phyloP scores from a whole-genome alignment of 139 green algal genomes.

The Chlamydomonas urium region DNA sequence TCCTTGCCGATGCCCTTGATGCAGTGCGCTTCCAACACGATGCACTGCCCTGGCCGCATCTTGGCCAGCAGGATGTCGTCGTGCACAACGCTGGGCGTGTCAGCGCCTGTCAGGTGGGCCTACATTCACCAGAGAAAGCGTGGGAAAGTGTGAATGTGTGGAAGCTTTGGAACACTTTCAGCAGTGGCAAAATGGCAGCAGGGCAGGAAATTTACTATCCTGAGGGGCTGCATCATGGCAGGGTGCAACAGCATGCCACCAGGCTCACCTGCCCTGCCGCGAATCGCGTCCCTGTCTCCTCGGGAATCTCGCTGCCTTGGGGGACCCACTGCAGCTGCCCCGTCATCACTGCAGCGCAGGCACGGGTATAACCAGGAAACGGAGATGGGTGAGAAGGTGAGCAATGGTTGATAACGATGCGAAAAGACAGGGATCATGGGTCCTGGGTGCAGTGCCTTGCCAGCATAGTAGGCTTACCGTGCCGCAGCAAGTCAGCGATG shows the following conservation, averaged over 20 bases:
- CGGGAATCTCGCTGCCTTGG: slow-evolving; percentile 78
- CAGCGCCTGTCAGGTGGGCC: neutral
- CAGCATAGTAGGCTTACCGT: neutral
- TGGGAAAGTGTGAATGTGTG: too few relatives aligned
- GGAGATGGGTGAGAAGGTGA: too few relatives aligned
- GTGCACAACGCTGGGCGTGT: slow-evolving; percentile 48
- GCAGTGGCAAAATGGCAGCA: too few relatives aligned
- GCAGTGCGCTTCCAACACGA: slow-evolving; percentile 89
- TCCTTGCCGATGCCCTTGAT: slow-evolving; percentile 83
- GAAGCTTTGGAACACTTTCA: too few relatives aligned
- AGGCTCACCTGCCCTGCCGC: slow-evolving; percentile 48
- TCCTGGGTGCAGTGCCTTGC: neutral
- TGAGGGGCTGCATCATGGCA: too few relatives aligned
- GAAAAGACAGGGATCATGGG: neutral
- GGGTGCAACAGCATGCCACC: too few relatives aligned
- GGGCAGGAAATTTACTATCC: too few relatives aligned
- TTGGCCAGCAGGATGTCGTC: slow-evolving; percentile 92
- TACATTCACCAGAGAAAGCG: neutral
- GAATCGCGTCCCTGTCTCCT: slow-evolving; percentile 77
- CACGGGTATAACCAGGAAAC: too few relatives aligned
- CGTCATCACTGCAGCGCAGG: slow-evolving; percentile 57
- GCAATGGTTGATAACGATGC: too few relatives aligned
- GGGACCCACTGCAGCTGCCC: slow-evolving; percentile 78
- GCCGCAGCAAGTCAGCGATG: neutral
- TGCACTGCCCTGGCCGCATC: slow-evolving; percentile 74